Evolutionary conservation across 2,329 filamentous ascomycete species (phyloP), one percentile per base, ranked within the genome.

Genomic region (Xenosphaeropsis pyriputrescens): DNA sequence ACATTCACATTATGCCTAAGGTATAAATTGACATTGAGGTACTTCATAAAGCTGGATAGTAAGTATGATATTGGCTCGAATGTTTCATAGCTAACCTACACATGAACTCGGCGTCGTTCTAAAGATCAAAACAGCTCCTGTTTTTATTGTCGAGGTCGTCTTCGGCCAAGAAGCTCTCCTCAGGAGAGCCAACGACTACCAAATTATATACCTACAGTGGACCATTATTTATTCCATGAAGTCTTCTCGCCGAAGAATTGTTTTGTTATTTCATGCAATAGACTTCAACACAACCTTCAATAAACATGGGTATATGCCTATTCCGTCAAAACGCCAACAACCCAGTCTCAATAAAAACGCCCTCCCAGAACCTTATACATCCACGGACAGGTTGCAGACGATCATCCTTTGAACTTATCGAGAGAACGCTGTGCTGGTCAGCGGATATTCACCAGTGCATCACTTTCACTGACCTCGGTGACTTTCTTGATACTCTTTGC

Each of bases 401-500:
- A 19, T 38, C 46, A 54, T 32, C 52, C 52, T 41, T 53, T 54
- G 44, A 53, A 54, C 33, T 50, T 53, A n/a, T 44, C 36, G 4
- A 54, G 42, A 6, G 50, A 47, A 16, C 44, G 35, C 51, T 53
- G 36, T 29, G 2, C 14, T 34, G 16, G 9, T 30, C 14, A 26
- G 40, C 31, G 29, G 32, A 32, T 41, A 22, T 32, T 15, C 3
- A 32, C 14, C 6, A 19, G 14, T 18, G 5, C 6, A 35, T 16
- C 22, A 22, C 4, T 11, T 26, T 7, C 17, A 59, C 73, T 43
- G 62, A 85, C 81, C 57, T 79, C 74, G 2, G 83, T 82, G 34
- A 83, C 83, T 55, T 81, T 88, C 55, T 76, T 75, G 35, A 93
- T 72, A 43, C 79, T 82, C 50, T 76, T 75, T 2, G 80, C 77